Base-by-base conservation (phyloP, 441 rosid species). In the Hura crepitans region DNA sequence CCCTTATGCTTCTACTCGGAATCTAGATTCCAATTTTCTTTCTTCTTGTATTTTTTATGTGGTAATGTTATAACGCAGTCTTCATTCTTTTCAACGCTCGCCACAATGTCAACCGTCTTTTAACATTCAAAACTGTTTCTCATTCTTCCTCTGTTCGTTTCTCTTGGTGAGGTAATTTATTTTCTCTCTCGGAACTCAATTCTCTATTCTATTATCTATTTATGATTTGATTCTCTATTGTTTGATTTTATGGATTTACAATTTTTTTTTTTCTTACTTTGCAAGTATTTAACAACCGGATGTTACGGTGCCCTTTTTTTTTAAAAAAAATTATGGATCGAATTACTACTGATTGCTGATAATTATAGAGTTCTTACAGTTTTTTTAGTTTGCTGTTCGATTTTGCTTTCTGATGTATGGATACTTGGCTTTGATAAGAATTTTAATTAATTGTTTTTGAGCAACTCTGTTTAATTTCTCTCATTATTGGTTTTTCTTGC, bases 11-110 rank as follows among this genome's bases (percentile, higher is more conserved):
- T 25, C 55, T 27, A 64, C 45, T 30, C 55, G 33, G 63, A 67
- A 68, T 43, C 72, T 49, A 53, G 72, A 67, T 67, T 53, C 54
- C 59, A 67, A 49, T 49, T 9, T 37, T 39, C 3, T 39, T 59
- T 53, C 28, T 60, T 42, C 60, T 10, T 28, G 25, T 37, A 58
- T 51, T 15, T 30, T 61, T 14, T 39, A 7, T 55, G 17, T 67
- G 6, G n/a, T 27, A 35, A 2, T 37, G 10, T 62, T 22, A 9
- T 65, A 33, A 37, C 15, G 20, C 27, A 20, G 15, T 14, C 42
- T 43, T n/a, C 25, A 15, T 56, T 31, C 22, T 50, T 51, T 51
- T 31, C 57, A 6, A 14, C 7, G 0, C 46, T 13, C 2, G 14
- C 47, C 42, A 28, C 0, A 31, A 33, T 4, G 2, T 35, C 3